Conservation (phyloP, 148 eudicot genomes). For the Arbutus unedo region DNA sequence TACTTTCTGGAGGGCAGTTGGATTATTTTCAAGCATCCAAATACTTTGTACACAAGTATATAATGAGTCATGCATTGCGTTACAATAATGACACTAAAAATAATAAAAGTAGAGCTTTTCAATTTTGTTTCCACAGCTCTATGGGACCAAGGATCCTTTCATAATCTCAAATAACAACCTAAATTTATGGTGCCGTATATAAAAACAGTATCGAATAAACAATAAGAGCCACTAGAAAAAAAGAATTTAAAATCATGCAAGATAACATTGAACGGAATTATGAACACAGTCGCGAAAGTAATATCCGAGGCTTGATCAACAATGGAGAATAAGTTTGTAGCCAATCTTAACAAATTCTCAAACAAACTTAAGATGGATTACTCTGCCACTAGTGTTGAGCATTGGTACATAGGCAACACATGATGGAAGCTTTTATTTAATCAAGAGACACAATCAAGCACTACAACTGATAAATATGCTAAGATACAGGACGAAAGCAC, state of each 20-base stretch:
- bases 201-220: not conserved
- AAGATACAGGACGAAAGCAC: not conserved
- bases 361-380: not conserved
- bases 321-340: not conserved
- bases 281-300: not conserved
- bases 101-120: not conserved
- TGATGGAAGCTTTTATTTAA: not conserved
- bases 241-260: too few relatives aligned
- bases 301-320: not conserved
- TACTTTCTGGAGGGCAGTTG: not conserved
- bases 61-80: too few relatives aligned
- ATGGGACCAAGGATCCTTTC: not conserved
- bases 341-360: not conserved
- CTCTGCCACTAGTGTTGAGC: not conserved
- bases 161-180: not conserved
- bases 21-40: not conserved
- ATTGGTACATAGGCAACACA: not conserved
- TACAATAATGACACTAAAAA: too few relatives aligned
- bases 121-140: not conserved
- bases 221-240: not conserved
- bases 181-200: not conserved
- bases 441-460: conserved; percentile 4
- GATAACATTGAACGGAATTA: too few relatives aligned
- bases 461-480: not conserved
- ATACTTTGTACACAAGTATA: too few relatives aligned